Evolutionary conservation across 2,329 filamentous ascomycete genomes (phyloP).

Genomic region (Trichocomaceae sp.): DNA sequence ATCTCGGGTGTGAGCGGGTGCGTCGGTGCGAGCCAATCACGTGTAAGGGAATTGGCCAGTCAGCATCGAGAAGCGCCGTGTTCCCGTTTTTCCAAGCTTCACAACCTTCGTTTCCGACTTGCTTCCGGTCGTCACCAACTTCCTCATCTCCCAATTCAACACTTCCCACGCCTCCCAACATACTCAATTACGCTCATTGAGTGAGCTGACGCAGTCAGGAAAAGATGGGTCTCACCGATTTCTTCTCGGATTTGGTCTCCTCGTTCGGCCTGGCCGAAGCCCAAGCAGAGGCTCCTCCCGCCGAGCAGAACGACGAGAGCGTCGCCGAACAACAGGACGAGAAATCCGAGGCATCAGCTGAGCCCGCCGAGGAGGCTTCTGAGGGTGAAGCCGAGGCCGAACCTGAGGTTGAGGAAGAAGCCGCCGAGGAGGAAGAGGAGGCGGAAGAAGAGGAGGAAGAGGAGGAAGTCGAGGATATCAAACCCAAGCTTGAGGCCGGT

Average conservation of each 20-base stretch:
- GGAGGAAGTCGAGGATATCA: constrained; percentile 75
- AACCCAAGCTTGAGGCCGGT: constrained; percentile 90
- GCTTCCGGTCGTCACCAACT: constrained; percentile 21
- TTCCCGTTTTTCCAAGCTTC: constrained; percentile 39
- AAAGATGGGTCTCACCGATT: constrained; percentile 57
- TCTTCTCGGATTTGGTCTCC: constrained; percentile 59
- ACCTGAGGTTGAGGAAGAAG: constrained; percentile 47
- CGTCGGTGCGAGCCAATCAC: constrained; percentile 31
- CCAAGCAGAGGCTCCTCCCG: constrained; percentile 54
- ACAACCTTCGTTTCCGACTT: constrained; percentile 26
- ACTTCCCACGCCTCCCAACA: constrained; percentile 12
- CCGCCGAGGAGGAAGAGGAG: constrained; percentile 59
- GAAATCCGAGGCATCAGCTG: constrained; percentile 15
- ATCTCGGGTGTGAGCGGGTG: constrained; percentile 14
- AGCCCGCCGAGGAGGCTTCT: constrained; percentile 21
- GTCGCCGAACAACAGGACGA: constrained; percentile 37
- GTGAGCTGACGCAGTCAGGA: constrained; percentile 23
- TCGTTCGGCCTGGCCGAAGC: constrained; percentile 56
- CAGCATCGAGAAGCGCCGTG: constrained; percentile 27
- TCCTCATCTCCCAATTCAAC: constrained; percentile 19
- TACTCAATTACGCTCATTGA: constrained; percentile 29
- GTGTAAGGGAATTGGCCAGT: constrained; percentile 32
- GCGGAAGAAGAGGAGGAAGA: constrained; percentile 78
- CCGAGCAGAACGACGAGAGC: constrained; percentile 46
- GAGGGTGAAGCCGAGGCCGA: constrained; percentile 41